phyloP scores from a whole-genome alignment of 495 filamentous ascomycete species.

The Penicillium coffeae region DNA sequence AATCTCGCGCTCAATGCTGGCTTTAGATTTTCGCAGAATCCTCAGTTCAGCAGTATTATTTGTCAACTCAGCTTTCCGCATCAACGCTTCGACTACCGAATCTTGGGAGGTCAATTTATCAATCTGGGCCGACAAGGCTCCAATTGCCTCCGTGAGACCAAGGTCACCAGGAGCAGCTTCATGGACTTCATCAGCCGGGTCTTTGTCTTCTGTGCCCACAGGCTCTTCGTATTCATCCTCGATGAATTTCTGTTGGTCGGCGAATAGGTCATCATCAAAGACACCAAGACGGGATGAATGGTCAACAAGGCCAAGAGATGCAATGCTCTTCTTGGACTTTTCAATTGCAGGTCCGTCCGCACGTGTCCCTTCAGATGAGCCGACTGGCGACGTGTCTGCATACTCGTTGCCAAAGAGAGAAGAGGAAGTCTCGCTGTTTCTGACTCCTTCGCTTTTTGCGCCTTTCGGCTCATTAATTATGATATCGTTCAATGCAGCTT shows the following conservation, averaged over 20 bases:
- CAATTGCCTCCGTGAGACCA: conserved; percentile 88
- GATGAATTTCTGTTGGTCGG: conserved; percentile 80
- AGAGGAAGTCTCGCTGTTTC: conserved; percentile 44
- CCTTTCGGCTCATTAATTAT: conserved; percentile 73
- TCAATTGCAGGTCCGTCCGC: conserved; percentile 41
- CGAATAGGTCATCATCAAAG: conserved; percentile 93
- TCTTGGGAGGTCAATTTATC: conserved; percentile 86
- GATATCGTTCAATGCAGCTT: conserved; percentile 90
- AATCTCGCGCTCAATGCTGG: conserved; percentile 87
- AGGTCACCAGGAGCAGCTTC: conserved; percentile 95
- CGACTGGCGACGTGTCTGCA: conserved; percentile 47
- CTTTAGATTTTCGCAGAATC: conserved; percentile 90
- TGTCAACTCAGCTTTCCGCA: conserved; percentile 90
- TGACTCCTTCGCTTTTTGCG: conserved; percentile 60
- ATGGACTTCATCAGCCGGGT: conserved; percentile 78
- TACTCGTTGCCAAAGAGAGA: conserved; percentile 41
- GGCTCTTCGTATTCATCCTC: conserved; percentile 81
- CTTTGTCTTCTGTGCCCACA: conserved; percentile 53
- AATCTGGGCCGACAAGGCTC: conserved; percentile 78
- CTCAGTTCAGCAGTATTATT: conserved; percentile 92
- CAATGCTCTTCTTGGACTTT: conserved; percentile 73
- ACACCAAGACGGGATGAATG: conserved; percentile 77
- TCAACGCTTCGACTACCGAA: conserved; percentile 84
- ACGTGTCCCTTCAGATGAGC: conserved; percentile 53
- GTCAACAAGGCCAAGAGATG: conserved; percentile 85